Base-by-base conservation (phyloP, 116 monocot species). In the Papilionanthe hybrid region DNA sequence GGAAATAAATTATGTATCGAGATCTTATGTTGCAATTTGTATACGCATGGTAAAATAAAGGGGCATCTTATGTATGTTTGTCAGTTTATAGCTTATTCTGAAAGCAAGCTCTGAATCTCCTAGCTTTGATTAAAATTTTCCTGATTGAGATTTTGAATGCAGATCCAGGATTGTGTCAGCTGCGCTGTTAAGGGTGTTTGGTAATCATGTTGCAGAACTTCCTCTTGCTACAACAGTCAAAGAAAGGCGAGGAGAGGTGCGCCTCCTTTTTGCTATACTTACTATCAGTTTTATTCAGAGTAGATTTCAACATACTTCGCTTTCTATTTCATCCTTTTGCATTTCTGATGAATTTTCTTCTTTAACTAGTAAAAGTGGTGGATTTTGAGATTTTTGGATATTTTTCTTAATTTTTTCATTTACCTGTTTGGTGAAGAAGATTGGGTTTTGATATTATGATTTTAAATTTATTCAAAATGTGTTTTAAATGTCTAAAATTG, bases 161-260 rank as follows among this genome's bases (percentile, higher is more conserved):
- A 73, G 73, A 73, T 73, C 73, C 44, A 22, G 19, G 2, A 73
- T 73, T 44, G 44, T 73, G n/a, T 73, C 73, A 43, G 73, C 9
- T 73, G 73, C 73, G 22, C 29, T 73, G 44, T 44, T 73, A 4
- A 44, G 44, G n/a, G 73, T 72, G 42, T 72, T 72, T 72, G 72
- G 42, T 42, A 37, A 72, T 42, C n/a, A 19, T 19, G 72, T 72
- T 72, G 72, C 72, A n/a, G 72, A 72, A 42, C 37, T 72, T 72
- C 72, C 42, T 7, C 42, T 72, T 42, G 72, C 42, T 43, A 42
- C 42, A 20, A 72, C 72, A 72, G 5, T 5, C 42, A 72, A 42
- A 19, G 72, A 72, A 20, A 72, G 43, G 42, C 72, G 42, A 42
- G 30, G 68, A 68, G 18, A 72, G 72, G 72, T 72, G 72, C 42